Percentiles rank a stretch among this genome's conserved stretches.
Evolutionary conservation across 1,139 yeast genomes (phyloP).

Genomic region (Chernovozyma aurita): DNA sequence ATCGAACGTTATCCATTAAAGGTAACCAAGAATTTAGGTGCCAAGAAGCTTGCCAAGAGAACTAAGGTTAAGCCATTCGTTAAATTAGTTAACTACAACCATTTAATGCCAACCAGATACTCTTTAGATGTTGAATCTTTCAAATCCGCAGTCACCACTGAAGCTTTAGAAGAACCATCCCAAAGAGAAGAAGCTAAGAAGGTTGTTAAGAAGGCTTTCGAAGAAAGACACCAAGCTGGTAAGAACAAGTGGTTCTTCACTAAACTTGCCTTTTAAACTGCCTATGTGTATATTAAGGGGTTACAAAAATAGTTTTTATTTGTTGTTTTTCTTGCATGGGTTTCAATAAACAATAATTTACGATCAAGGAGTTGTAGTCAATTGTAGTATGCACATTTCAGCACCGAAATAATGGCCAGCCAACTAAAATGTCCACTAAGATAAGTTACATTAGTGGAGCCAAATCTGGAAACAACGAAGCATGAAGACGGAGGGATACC

Average conservation of each 20-base stretch:
- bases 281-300: slow-evolving; percentile 5
- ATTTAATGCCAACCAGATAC: slow-evolving; percentile 99
- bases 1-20: slow-evolving; percentile 98
- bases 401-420: too few relatives aligned
- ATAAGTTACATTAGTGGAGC: too few relatives aligned
- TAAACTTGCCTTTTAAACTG: slow-evolving; percentile 87
- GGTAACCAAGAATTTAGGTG: slow-evolving; percentile 93
- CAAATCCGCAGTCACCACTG: slow-evolving; percentile 88
- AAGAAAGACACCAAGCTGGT: slow-evolving; percentile 99
- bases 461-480: too few relatives aligned
- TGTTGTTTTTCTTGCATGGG: slow-evolving; percentile 31
- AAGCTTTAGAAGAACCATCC: slow-evolving; percentile 95
- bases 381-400: too few relatives aligned
- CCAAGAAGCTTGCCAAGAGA: slow-evolving; percentile 96
- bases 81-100: slow-evolving; percentile 99
- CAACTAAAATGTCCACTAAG: background rate
- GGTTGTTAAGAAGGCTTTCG: slow-evolving; percentile 98
- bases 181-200: slow-evolving; percentile 99
- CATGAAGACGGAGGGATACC: too few relatives aligned
- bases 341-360: slow-evolving; percentile 24
- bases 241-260: slow-evolving; percentile 99
- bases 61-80: slow-evolving; percentile 99
- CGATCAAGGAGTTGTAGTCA: too few relatives aligned
- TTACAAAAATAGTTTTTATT: slow-evolving; percentile 4
- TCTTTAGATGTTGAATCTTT: slow-evolving; percentile 94